phyloP scores from a whole-genome alignment of 306 rosid genomes.

The Cicer yamashitae region DNA sequence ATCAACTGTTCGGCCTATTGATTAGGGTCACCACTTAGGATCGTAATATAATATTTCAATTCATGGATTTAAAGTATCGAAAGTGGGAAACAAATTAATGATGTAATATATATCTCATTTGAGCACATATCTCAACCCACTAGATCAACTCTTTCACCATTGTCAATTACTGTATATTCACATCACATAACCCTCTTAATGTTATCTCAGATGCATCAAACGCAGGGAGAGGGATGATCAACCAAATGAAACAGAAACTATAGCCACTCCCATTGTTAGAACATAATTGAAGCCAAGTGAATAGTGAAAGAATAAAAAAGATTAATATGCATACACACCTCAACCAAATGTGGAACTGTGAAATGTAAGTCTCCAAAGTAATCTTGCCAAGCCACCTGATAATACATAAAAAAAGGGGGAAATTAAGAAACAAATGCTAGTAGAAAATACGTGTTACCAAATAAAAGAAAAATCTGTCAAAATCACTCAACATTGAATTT shows the following conservation, averaged over 20 bases:
- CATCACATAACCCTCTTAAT: constrained; percentile 10
- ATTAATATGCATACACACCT: constrained; percentile 62
- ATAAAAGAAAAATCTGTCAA: constrained; percentile 13
- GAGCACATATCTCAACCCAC: constrained; percentile 14
- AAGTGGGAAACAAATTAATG: constrained; percentile 25
- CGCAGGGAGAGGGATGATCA: constrained; percentile 22
- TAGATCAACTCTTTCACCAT: constrained; percentile 13
- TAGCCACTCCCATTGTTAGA: constrained; percentile 21
- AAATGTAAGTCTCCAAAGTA: constrained; percentile 97
- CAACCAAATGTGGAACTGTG: constrained; percentile 99
- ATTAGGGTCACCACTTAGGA: constrained; percentile 21
- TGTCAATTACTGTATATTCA: constrained; percentile 18
- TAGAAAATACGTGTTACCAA: constrained; percentile 30
- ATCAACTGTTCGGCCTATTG: constrained; percentile 17
- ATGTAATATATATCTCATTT: constrained; percentile 10
- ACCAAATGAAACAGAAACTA: constrained; percentile 37
- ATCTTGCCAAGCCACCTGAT: constrained; percentile 98
- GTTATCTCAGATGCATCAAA: constrained; percentile 15
- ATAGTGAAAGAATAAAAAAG: constrained; percentile 17
- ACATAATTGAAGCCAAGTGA: not conserved
- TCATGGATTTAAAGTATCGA: constrained; percentile 31
- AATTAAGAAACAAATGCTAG: constrained; percentile 34
- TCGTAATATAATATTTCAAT: constrained; percentile 11
- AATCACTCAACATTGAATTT: constrained; percentile 26
- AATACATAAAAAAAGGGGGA: constrained; percentile 36